phyloP scores from a whole-genome alignment of 139 green algal genomes.

The Chlorella vulgaris region DNA sequence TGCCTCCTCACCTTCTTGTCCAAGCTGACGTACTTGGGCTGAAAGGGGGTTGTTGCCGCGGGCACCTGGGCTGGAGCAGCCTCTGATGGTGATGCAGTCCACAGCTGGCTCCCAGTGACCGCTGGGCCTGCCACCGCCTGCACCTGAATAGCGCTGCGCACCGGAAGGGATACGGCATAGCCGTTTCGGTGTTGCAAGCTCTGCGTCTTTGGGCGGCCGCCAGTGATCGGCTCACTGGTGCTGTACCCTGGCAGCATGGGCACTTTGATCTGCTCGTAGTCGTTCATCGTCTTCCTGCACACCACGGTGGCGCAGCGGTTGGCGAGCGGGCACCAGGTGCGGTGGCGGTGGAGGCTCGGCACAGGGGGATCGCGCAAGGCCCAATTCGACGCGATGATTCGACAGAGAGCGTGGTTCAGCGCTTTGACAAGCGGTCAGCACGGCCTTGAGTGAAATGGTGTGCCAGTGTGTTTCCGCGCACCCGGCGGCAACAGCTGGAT shows the following conservation, averaged over 20 bases:
- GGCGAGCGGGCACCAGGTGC: no score
- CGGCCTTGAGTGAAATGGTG: no score
- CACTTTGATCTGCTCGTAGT: neutral
- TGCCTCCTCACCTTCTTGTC: conserved; percentile 74
- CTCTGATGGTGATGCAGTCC: conserved; percentile 12
- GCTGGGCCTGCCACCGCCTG: neutral
- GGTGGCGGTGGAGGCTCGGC: no score
- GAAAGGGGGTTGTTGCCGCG: neutral
- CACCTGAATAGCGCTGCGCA: neutral
- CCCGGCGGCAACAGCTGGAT: no score
- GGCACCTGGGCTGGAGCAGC: no score
- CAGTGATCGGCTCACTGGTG: conserved; percentile 54
- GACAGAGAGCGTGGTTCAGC: no score
- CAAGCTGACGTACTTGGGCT: conserved; percentile 79
- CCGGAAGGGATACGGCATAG: conserved; percentile 59
- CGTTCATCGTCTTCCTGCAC: neutral
- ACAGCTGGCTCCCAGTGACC: neutral
- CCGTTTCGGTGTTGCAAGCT: conserved; percentile 76
- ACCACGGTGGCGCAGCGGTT: neutral
- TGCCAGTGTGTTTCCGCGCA: no score
- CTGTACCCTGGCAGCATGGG: conserved; percentile 83
- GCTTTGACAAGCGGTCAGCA: no score
- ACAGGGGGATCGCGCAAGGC: neutral
- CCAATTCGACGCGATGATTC: no score
- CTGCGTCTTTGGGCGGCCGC: conserved; percentile 64